These are phyloP conservation scores for Yarrowia sp. DNA, from an alignment of 805 yeast genomes.

Conservation along the genomic window DNA sequence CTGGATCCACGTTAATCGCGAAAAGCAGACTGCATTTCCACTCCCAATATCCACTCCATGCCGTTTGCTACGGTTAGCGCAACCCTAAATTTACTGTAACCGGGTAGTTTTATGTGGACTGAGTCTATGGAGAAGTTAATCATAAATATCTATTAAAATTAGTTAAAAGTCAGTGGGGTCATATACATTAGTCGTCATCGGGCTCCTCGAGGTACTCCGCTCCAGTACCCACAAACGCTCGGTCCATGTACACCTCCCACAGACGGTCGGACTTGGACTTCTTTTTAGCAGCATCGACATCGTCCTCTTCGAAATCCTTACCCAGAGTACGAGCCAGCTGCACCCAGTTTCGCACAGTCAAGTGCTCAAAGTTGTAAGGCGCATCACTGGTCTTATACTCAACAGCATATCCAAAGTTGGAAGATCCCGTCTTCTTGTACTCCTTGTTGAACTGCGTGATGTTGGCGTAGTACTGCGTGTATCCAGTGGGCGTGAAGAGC, in stretches of 20 bases:
- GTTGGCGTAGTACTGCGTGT: slow-evolving; percentile 73
- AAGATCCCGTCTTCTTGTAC: slow-evolving; percentile 38
- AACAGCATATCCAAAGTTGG: slow-evolving; percentile 54
- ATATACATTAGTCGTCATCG: background rate
- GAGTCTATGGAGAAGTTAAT: background rate
- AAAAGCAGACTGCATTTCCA: background rate
- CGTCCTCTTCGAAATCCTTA: background rate
- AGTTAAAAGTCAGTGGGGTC: background rate
- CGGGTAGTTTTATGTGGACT: slow-evolving; percentile 11
- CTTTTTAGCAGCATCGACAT: slow-evolving; percentile 26
- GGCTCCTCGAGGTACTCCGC: slow-evolving; percentile 46
- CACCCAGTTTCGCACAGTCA: slow-evolving; percentile 64
- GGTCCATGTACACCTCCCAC: slow-evolving; percentile 50
- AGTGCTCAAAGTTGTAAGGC: slow-evolving; percentile 51
- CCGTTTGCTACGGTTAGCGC: background rate
- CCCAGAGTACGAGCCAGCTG: slow-evolving; percentile 42
- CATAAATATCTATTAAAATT: slow-evolving; percentile 1
- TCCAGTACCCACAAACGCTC: slow-evolving; percentile 64
- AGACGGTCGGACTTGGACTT: slow-evolving; percentile 27
- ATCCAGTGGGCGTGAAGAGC: slow-evolving; percentile 67
- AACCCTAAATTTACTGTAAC: slow-evolving; percentile 6
- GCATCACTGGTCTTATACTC: slow-evolving; percentile 70
- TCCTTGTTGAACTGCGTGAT: slow-evolving; percentile 49
- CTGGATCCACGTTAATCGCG: background rate
- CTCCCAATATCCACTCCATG: background rate